Evolutionary conservation across 306 rosid species (phyloP).

Genomic region (Cucumis melo): DNA sequence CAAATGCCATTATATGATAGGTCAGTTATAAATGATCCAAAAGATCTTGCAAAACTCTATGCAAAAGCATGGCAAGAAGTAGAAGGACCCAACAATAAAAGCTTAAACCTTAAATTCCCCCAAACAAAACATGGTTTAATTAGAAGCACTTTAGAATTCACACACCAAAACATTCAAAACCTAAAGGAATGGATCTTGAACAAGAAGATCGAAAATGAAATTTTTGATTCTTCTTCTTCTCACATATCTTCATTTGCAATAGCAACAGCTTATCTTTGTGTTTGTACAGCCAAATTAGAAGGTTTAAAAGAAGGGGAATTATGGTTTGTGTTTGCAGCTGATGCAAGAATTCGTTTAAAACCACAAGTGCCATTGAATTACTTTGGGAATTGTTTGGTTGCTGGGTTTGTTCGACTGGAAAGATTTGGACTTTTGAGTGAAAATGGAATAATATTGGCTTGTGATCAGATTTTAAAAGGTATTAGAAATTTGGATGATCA

Average conservation of each 20-base stretch:
- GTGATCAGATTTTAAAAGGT: constrained; percentile 7
- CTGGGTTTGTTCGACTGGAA: neutral
- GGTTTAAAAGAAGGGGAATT: neutral
- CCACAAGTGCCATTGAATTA: neutral
- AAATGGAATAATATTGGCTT: constrained; percentile 15
- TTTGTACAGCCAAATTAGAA: neutral
- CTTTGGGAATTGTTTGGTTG: neutral
- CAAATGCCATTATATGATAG: constrained; percentile 26
- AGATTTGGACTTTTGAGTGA: constrained; percentile 4
- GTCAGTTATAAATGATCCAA: constrained; percentile 18
- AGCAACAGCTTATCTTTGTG: neutral
- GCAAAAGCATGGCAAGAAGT: constrained; percentile 19
- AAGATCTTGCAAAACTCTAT: constrained; percentile 7
- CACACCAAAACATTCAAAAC: neutral
- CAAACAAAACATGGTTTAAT: neutral
- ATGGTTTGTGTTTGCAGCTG: neutral
- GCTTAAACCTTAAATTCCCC: constrained; percentile 9
- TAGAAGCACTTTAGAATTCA: neutral
- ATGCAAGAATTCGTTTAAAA: neutral
- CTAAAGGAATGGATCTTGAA: neutral
- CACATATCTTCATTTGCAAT: neutral
- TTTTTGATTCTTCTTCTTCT: neutral
- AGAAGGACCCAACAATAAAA: constrained; percentile 30
- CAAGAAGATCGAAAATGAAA: neutral
- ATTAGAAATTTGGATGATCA: constrained; percentile 6